Base-by-base conservation (phyloP, 768 basidiomycete species). In the Mrakia gelida region DNA sequence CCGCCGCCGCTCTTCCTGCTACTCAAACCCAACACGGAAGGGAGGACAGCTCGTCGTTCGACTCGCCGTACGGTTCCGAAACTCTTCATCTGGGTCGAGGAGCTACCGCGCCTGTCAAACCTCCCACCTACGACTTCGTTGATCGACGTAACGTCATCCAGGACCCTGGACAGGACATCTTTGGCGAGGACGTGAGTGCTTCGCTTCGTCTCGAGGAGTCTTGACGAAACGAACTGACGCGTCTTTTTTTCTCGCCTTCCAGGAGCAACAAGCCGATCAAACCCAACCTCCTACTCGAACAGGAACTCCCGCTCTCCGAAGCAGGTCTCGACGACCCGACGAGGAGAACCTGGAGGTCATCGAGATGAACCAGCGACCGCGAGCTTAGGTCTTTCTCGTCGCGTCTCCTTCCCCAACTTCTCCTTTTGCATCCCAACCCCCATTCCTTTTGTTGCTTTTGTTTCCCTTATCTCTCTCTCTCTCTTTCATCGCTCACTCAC, bases 61-160 rank as follows among this genome's bases (percentile, higher is more conserved):
- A 75, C 52, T 75, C 77, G 26, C 62, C 45, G 15, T 78, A 71
- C 43, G 43, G 30, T 15, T 43, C 72, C 0, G 77, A 75, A 32
- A 49, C 30, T 18, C 65, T 78, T 32, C 34, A 74, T n/a, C 65
- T 74, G 62, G 62, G 77, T 13, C n/a, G 73, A 34, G 49, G 38
- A 32, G 65, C 65, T 28, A 67, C 73, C 1, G 30, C 30, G 6
- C 26, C 38, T 10, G 13, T 68, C 41, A 59, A 61, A 7, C 74
- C 71, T 21, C 78, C 78, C 23, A 34, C 63, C n/a, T 79, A 79
- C 54, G 68, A 65, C 26, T 75, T 79, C 34, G 78, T 79, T 56
- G 74, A 71, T 52, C 54, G 59, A 49, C 28, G 54, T n/a, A 79
- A 68, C 30, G 43, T 79, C 5, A 43, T 75, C 54, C 28, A 32